Conservation (phyloP, 352 stramenopile species). For the Phytophthora multivora region DNA sequence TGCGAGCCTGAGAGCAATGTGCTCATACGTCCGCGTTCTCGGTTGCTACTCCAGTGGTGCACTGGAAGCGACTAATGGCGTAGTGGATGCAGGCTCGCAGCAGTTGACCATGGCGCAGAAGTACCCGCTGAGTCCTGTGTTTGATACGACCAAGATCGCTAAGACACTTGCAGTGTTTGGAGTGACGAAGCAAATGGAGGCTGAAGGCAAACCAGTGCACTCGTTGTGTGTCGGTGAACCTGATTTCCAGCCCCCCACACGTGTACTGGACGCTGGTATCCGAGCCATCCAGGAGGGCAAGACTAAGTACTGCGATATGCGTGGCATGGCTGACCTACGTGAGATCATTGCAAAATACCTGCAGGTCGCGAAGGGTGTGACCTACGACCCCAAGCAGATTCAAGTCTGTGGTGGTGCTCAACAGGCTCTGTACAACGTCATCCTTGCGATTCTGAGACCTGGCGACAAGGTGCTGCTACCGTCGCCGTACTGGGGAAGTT, state of each 20-base stretch:
- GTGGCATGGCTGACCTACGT: constrained; percentile 88
- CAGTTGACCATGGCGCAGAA: constrained; percentile 52
- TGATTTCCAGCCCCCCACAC: constrained; percentile 91
- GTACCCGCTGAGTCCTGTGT: constrained; percentile 76
- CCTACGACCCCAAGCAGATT: constrained; percentile 93
- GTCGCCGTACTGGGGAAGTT: constrained; percentile 97
- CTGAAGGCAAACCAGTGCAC: constrained; percentile 89
- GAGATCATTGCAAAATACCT: constrained; percentile 91
- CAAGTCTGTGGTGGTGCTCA: constrained; percentile 96
- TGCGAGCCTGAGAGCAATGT: constrained; percentile 74
- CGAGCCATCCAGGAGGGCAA: constrained; percentile 73
- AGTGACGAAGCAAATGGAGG: constrained; percentile 95
- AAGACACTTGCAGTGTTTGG: constrained; percentile 95
- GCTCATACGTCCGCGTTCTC: constrained; percentile 83
- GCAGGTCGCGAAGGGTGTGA: constrained; percentile 80
- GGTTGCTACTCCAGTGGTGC: constrained; percentile 75
- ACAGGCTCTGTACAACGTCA: constrained; percentile 92
- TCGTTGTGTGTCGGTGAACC: constrained; percentile 96
- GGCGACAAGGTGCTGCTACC: constrained; percentile 96
- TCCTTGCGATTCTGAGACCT: constrained; percentile 87
- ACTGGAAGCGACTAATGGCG: constrained; percentile 10
- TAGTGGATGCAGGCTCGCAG: background rate
- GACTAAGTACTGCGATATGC: constrained; percentile 95
- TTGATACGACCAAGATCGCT: constrained; percentile 81
- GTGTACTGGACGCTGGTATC: constrained; percentile 90